Conservation (phyloP, 805 yeast genomes). For the Kuraishia cidri region DNA sequence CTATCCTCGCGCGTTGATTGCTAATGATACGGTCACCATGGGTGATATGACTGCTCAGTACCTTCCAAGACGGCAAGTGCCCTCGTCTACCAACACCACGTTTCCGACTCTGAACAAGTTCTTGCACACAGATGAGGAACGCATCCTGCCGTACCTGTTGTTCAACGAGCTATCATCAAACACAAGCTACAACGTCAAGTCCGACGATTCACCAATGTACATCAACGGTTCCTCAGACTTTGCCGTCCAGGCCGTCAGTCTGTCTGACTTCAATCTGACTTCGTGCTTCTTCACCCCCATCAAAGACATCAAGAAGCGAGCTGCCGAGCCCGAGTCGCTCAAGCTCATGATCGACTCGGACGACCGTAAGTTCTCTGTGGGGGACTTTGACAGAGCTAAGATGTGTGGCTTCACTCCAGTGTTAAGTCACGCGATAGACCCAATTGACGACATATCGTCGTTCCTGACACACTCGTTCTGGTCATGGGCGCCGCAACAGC, state of each 20-base stretch:
- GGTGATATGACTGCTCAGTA: too few relatives aligned
- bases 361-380: slow-evolving; percentile 25
- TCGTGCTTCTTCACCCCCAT: background rate
- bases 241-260: background rate
- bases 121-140: slow-evolving; percentile 20
- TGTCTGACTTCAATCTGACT: background rate
- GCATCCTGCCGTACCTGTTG: slow-evolving; percentile 27
- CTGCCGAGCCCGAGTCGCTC: background rate
- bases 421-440: slow-evolving; percentile 27
- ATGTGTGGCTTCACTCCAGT: slow-evolving; percentile 63
- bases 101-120: slow-evolving; percentile 22
- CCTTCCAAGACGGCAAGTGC: too few relatives aligned
- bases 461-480: slow-evolving; percentile 37
- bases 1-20: background rate
- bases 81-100: background rate
- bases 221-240: slow-evolving; percentile 1
- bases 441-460: slow-evolving; percentile 16
- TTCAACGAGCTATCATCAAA: slow-evolving; percentile 15
- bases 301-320: too few relatives aligned
- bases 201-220: slow-evolving; percentile 11
- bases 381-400: slow-evolving; percentile 27
- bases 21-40: too few relatives aligned
- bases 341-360: slow-evolving; percentile 26
- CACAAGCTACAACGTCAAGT: slow-evolving; percentile 18
- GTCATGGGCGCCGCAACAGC: slow-evolving; percentile 69